A percentile compares a stretch with the other conserved stretches of the same genome.
These are phyloP conservation scores for Leucocoprinus sp. DNA, from an alignment of 768 basidiomycete genomes.

Conservation along the genomic window DNA sequence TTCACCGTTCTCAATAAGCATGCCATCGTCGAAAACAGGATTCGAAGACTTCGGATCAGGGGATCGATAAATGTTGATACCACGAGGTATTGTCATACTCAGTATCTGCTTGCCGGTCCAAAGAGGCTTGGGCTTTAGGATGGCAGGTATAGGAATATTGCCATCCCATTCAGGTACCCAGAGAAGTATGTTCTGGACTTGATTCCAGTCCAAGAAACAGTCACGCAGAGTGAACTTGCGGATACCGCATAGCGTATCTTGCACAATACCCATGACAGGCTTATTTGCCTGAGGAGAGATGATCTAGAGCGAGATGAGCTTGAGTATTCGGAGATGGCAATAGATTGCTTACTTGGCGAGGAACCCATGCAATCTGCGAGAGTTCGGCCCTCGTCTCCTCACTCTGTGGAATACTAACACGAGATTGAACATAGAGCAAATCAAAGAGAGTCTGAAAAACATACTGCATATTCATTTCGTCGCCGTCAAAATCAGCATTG, in stretches of 20 bases:
- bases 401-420: conserved; percentile 82
- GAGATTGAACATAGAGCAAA: conserved; percentile 1
- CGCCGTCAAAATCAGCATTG: conserved; percentile 99
- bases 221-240: conserved; percentile 97
- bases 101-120: conserved; percentile 99
- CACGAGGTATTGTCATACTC: conserved; percentile 85
- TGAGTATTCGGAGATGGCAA: neutral
- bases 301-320: conserved; percentile 46
- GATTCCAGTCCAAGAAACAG: conserved; percentile 90
- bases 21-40: conserved; percentile 87
- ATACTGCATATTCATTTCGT: conserved; percentile 99
- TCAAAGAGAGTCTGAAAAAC: conserved; percentile 24
- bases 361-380: conserved; percentile 98
- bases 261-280: conserved; percentile 99
- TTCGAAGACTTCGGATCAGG: conserved; percentile 73
- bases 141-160: conserved; percentile 81
- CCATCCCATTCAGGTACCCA: conserved; percentile 99
- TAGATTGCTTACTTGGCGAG: conserved; percentile 65
- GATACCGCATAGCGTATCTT: conserved; percentile 96
- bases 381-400: conserved; percentile 98
- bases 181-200: conserved; percentile 93
- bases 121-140: conserved; percentile 92
- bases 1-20: conserved; percentile 95
- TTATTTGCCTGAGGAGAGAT: conserved; percentile 99
- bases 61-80: conserved; percentile 85